Evolutionary conservation across 106 monocot species (phyloP).

Genomic region (Allium fistulosum): DNA sequence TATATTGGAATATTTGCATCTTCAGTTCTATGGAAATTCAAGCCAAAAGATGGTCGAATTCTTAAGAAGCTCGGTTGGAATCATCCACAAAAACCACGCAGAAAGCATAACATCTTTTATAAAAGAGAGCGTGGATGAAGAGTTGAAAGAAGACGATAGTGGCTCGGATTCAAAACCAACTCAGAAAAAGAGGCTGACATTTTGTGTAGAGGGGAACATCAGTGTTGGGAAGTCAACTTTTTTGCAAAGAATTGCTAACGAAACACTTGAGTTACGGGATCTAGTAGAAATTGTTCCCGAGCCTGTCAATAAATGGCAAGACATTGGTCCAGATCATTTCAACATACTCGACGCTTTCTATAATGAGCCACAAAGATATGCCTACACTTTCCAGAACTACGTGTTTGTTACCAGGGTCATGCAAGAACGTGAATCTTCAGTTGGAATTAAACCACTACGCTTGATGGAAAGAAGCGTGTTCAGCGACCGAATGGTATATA

Average conservation of each 20-base stretch:
- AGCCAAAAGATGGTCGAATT: slow-evolving; percentile 85
- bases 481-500: slow-evolving; percentile 87
- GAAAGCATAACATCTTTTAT: slow-evolving; percentile 97
- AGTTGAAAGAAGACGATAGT: slow-evolving; percentile 41
- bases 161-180: slow-evolving; percentile 23
- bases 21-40: slow-evolving; percentile 72
- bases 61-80: slow-evolving; percentile 70
- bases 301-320: slow-evolving; percentile 91
- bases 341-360: slow-evolving; percentile 99
- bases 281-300: slow-evolving; percentile 97
- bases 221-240: slow-evolving; percentile 98
- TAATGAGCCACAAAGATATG: slow-evolving; percentile 93
- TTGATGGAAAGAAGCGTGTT: slow-evolving; percentile 98
- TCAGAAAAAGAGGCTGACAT: slow-evolving; percentile 89
- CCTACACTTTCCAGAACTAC: slow-evolving; percentile 98
- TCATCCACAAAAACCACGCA: slow-evolving; percentile 91
- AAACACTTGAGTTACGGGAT: slow-evolving; percentile 91
- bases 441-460: slow-evolving; percentile 83
- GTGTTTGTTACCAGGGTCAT: slow-evolving; percentile 97
- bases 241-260: slow-evolving; percentile 90
- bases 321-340: slow-evolving; percentile 94
- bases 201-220: slow-evolving; percentile 98
- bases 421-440: slow-evolving; percentile 89
- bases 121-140: slow-evolving; percentile 88
- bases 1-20: background rate